A percentile compares a stretch with the other conserved stretches of the same genome.
Conservation (phyloP, 495 filamentous ascomycete genomes). For the Xylaria sp. region DNA sequence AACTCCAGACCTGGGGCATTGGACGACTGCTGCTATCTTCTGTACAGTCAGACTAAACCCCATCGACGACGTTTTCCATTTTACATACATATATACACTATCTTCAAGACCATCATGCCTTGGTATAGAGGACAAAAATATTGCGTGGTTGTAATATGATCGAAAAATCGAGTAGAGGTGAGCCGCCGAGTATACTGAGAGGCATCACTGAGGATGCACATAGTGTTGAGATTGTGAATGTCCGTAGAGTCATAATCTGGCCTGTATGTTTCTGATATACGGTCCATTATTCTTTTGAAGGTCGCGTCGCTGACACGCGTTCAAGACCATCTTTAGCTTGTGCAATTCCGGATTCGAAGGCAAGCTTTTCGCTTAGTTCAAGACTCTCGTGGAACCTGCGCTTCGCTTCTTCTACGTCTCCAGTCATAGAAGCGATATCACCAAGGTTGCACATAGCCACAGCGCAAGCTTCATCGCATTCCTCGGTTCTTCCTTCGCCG, state of each 20-base stretch:
- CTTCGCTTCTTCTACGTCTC: constrained; percentile 68
- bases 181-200: not conserved
- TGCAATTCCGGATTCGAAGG: constrained; percentile 67
- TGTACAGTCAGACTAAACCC: not conserved
- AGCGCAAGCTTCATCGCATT: constrained; percentile 87
- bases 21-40: not conserved
- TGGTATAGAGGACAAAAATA: not conserved
- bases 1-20: not conserved
- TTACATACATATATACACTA: constrained; percentile 20
- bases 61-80: not conserved
- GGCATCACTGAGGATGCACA: not conserved
- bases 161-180: not conserved
- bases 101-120: not conserved
- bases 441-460: constrained; percentile 86
- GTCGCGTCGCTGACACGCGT: constrained; percentile 45
- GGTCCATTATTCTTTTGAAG: not conserved
- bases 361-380: constrained; percentile 65
- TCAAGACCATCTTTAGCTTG: constrained; percentile 65
- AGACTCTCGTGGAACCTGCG: constrained; percentile 69
- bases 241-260: not conserved
- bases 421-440: constrained; percentile 76
- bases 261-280: not conserved
- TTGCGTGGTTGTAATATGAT: not conserved
- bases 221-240: not conserved
- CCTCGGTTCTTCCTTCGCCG: constrained; percentile 66